These are phyloP conservation scores for Dryadomyces quercus-mongolicae DNA, from an alignment of 2,329 filamentous ascomycete species.

Conservation along the genomic window DNA sequence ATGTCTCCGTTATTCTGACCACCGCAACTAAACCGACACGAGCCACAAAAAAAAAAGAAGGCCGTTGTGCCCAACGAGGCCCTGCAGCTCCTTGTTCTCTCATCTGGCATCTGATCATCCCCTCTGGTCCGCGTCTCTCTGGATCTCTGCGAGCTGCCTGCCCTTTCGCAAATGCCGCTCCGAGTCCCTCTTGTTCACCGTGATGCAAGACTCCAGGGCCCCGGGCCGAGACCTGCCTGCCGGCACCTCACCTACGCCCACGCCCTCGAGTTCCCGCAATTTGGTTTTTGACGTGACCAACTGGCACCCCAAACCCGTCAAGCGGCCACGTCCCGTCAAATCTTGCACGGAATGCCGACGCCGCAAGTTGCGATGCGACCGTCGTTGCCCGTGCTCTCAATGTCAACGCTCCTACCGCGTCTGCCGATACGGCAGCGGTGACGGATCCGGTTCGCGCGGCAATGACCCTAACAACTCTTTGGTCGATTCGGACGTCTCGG, in stretches of 20 bases:
- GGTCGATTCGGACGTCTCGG: constrained; percentile 10
- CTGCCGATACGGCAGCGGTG: constrained; percentile 37
- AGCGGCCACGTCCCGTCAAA: constrained; percentile 41
- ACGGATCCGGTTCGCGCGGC: constrained; percentile 23
- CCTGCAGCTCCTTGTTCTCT: background rate
- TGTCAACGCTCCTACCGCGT: constrained; percentile 43
- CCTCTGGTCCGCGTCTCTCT: background rate
- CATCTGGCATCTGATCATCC: background rate
- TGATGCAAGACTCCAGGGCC: background rate
- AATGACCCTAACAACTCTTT: constrained; percentile 4
- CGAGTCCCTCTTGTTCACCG: background rate
- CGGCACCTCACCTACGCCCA: background rate
- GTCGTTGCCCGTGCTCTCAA: constrained; percentile 42
- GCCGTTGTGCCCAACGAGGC: background rate
- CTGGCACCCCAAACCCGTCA: constrained; percentile 26
- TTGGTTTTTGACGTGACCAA: constrained; percentile 12
- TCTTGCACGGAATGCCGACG: constrained; percentile 45
- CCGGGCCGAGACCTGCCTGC: background rate
- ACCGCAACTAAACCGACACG: background rate
- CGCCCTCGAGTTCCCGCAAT: constrained; percentile 4
- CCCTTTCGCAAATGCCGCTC: background rate
- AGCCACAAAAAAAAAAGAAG: background rate
- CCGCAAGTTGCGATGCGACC: constrained; percentile 44
- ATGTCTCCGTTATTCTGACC: constrained; percentile 1
- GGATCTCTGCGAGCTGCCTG: background rate